Conservation (phyloP, 1,284 basidiomycete genomes). For the Flammula alnicola region DNA sequence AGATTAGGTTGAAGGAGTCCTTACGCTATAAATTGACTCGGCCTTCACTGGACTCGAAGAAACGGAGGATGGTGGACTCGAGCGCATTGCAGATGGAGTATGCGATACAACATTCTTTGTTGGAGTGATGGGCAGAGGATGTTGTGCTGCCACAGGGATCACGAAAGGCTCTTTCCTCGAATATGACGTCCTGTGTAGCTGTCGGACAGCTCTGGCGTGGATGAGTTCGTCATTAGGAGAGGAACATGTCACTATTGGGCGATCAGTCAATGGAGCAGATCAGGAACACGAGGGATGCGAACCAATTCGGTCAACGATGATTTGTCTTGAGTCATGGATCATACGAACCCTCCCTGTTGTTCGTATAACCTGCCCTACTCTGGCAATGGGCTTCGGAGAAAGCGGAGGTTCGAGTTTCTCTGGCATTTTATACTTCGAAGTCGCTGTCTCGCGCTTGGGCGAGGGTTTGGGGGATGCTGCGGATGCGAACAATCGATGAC, state of each 20-base stretch:
- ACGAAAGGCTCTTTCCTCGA: slow-evolving; percentile 49
- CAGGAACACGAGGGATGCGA: slow-evolving; percentile 9
- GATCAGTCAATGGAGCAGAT: slow-evolving; percentile 1
- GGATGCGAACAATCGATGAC: slow-evolving; percentile 66
- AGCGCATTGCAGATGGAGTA: slow-evolving; percentile 17
- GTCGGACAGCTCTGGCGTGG: slow-evolving; percentile 59
- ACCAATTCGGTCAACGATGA: slow-evolving; percentile 55
- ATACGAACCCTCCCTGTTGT: slow-evolving; percentile 53
- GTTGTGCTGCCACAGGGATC: slow-evolving; percentile 37
- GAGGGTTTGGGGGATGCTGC: slow-evolving; percentile 30
- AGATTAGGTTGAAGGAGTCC: not conserved
- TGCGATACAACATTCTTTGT: slow-evolving; percentile 10
- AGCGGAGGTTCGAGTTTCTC: slow-evolving; percentile 15
- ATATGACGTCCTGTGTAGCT: slow-evolving; percentile 60
- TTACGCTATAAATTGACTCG: slow-evolving; percentile 11
- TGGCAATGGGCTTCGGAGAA: slow-evolving; percentile 44
- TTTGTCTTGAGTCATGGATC: slow-evolving; percentile 48
- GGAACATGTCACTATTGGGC: slow-evolving; percentile 44
- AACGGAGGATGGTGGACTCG: slow-evolving; percentile 29
- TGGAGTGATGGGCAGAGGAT: slow-evolving; percentile 22
- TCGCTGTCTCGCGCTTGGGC: slow-evolving; percentile 13
- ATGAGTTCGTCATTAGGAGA: slow-evolving; percentile 62
- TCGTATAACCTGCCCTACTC: slow-evolving; percentile 52
- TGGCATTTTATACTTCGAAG: slow-evolving; percentile 16
- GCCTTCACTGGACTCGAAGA: slow-evolving; percentile 33